Base-by-base conservation (phyloP, 2,329 filamentous ascomycete species). In the Beauveria varroae region DNA sequence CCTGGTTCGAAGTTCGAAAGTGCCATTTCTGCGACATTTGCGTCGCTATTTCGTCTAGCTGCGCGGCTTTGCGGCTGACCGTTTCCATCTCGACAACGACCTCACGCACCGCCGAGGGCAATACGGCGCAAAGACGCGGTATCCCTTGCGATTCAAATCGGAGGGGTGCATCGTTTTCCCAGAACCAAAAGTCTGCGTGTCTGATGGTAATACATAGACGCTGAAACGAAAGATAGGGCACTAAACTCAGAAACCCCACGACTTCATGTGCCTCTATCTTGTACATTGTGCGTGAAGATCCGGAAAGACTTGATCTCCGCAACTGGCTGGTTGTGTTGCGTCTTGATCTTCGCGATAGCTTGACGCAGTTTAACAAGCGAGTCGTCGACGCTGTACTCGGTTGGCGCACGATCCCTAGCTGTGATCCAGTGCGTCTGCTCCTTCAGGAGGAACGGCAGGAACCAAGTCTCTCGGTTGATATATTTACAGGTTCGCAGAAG, bases 121-220 rank as follows among this genome's bases (percentile, higher is more conserved):
- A 63, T 0, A 2, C 51, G 0, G 30, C 6, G 24, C 64, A 61
- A 1, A 71, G 54, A 0, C 16, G 43, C 5, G 65, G 30, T n/a
- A 79, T 71, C 77, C 78, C 80, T 0, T 41, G 10, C 1, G 68
- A 70, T 1, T 70, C 65, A 30, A 80, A 73, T 5, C 64, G 62
- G 6, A 81, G 67, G 2, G 69, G 69, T 4, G 65, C 47, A 56
- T 79, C 71, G 0, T 54, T 0, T 64, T 79, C 76, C 78, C 77
- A 79, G 20, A 55, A 68, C 76, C 76, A 80, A 71, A 78, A 81
- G 63, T 82, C 79, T 2, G 78, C 73, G 62, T 82, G 79, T 0
- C 79, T 74, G 8, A 82, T 73, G 0, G 78, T 81, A 12, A 82
- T 65, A 0, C 73, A 78, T 1, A 82, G 56, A 2, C 63, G 65